Evolutionary conservation across 2,329 filamentous ascomycete genomes (phyloP).

Genomic region (Zymoseptoria ardabiliae): DNA sequence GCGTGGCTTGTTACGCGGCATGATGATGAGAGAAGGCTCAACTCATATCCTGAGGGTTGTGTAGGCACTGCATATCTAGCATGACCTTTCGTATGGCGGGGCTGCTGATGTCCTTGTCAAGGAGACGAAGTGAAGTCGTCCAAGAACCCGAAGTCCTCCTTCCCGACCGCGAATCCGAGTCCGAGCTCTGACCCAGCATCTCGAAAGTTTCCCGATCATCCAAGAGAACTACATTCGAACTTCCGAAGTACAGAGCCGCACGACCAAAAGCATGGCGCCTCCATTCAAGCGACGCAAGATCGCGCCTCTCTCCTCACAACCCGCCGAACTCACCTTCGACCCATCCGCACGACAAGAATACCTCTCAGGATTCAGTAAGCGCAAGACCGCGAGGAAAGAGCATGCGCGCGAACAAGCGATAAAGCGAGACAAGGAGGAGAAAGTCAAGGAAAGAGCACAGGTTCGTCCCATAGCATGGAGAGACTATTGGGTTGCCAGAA

Average conservation of each 20-base stretch:
- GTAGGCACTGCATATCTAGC: background rate
- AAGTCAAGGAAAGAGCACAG: constrained; percentile 64
- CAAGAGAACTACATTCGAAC: background rate
- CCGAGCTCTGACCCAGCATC: background rate
- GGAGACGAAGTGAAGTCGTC: background rate
- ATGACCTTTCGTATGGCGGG: background rate
- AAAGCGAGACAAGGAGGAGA: constrained; percentile 71
- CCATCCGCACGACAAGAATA: constrained; percentile 71
- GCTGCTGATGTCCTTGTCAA: background rate
- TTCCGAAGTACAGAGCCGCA: background rate
- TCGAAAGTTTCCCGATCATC: background rate
- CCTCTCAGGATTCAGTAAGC: constrained; percentile 93
- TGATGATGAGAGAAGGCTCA: background rate
- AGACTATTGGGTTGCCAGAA: background rate
- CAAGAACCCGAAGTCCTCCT: too few species aligned
- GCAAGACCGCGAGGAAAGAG: constrained; percentile 79
- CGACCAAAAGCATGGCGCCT: background rate
- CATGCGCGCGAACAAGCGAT: constrained; percentile 74
- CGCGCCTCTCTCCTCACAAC: background rate
- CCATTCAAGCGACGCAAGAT: constrained; percentile 10
- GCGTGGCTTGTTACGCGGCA: constrained; percentile 19
- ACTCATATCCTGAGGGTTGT: background rate
- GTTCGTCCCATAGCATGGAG: constrained; percentile 41
- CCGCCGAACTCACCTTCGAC: constrained; percentile 73
- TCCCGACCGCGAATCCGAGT: background rate